Evolutionary conservation across 441 rosid species (phyloP), one percentile per base, ranked within the genome.

Genomic region (Croton setiger): DNA sequence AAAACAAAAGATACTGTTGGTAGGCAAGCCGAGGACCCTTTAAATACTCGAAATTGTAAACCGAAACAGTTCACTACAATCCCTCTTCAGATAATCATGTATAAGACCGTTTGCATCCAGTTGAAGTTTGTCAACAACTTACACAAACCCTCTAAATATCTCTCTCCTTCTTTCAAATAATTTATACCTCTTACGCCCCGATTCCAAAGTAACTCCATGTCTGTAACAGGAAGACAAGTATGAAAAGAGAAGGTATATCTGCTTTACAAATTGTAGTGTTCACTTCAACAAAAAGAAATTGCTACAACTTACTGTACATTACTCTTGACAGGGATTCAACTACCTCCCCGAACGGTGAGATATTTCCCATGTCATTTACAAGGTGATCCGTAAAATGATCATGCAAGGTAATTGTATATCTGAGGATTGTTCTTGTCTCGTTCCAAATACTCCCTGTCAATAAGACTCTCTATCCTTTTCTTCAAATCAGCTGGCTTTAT

Each of bases 381-480:
- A 57, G 49, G 55, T 57, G 67, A 74, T 36, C 8, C 7, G 31
- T 35, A 12, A 21, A 43, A 20, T 35, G 59, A 35, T 65, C 73
- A 88, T 15, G 99, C 99, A 71, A 92, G 80, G 86, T 96, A 96
- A 73, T 96, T 96, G 88, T 96, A 96, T 76, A 96, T 84, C 75
- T 91, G 99, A 20, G 98, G 96, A 74, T 96, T 96, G 89, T 70
- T 96, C 87, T 92, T 92, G 86, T 96, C 99, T 72, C 99, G 82
- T 87, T 92, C 98, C 76, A 96, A 84, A 88, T 96, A 96, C 78
- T 96, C 99, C 81, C 99, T 71, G 80, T 92, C 99, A 14, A 96
- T 96, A 39, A 96, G 87, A 80, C 98, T 92, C 74, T 92, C 99
- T n/a, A 96, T 92, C 74, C 99, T 88, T 79, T 96, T 96, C 96